These are phyloP conservation scores for Rhodotorula mucilaginosa DNA, from an alignment of 1,284 basidiomycete species.

Conservation along the genomic window DNA sequence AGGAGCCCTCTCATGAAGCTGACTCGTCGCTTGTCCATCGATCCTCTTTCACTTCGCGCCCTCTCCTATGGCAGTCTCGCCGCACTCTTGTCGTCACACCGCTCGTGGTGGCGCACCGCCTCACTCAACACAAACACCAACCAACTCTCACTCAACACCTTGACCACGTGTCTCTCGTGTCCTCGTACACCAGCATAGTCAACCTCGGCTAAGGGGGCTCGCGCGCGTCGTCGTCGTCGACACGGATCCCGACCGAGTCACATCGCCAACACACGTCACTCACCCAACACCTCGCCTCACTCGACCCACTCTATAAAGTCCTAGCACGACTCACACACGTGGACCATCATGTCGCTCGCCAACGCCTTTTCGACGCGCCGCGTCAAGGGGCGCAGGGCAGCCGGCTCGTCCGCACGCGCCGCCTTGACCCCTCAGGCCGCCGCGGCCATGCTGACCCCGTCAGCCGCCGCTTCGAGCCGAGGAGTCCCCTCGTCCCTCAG, in stretches of 20 bases:
- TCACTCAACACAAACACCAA: neutral
- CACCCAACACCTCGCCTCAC: neutral
- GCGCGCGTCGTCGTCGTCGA: too few relatives aligned
- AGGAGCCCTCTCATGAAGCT: too few relatives aligned
- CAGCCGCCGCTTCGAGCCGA: neutral
- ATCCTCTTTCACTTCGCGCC: too few relatives aligned
- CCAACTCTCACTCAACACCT: neutral
- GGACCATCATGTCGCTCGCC: constrained; percentile 23
- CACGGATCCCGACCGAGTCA: too few relatives aligned
- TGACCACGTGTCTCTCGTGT: neutral
- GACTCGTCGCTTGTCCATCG: too few relatives aligned
- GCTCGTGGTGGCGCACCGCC: neutral
- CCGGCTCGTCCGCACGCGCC: constrained; percentile 8
- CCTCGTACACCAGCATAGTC: neutral
- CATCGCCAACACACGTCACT: neutral
- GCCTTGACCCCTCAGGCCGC: constrained; percentile 13
- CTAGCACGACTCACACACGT: too few relatives aligned
- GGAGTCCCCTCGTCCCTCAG: neutral
- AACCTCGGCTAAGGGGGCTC: too few relatives aligned
- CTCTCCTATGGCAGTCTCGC: too few relatives aligned
- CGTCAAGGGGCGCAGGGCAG: constrained; percentile 6
- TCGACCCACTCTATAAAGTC: neutral
- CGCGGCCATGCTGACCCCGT: constrained; percentile 10
- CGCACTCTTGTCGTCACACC: too few relatives aligned
- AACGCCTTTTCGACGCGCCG: constrained; percentile 17